Percentiles rank a stretch among this genome's conserved stretches.
phyloP scores from a whole-genome alignment of 108 stramenopile species.

The Aurantiochytrium sp. region DNA sequence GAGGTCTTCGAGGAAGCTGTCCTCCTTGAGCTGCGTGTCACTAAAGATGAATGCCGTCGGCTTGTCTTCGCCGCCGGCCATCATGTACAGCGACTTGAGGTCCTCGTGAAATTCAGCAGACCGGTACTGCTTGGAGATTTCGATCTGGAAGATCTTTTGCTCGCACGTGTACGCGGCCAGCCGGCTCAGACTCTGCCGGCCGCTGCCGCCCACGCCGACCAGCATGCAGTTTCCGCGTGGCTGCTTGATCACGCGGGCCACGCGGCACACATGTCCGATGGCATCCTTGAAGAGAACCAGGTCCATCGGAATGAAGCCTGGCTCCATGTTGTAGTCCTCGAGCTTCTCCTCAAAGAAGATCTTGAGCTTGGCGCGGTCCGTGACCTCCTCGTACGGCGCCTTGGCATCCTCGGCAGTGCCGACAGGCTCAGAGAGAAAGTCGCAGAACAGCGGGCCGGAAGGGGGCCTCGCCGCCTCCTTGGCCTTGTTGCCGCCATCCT shows the following conservation, averaged over 20 bases:
- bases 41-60: slow-evolving; percentile 59
- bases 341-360: slow-evolving; percentile 48
- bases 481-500: neutral
- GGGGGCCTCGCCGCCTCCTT: neutral
- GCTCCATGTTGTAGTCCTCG: slow-evolving; percentile 68
- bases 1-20: slow-evolving; percentile 60
- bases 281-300: slow-evolving; percentile 65
- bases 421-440: slow-evolving; percentile 30
- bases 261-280: slow-evolving; percentile 55
- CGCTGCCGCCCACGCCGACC: slow-evolving; percentile 61
- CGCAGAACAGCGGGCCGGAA: slow-evolving; percentile 43
- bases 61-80: slow-evolving; percentile 46
- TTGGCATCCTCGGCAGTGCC: slow-evolving; percentile 6
- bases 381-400: slow-evolving; percentile 42
- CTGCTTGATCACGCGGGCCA: slow-evolving; percentile 55
- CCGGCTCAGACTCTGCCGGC: slow-evolving; percentile 58
- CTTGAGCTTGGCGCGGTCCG: slow-evolving; percentile 37
- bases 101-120: slow-evolving; percentile 60
- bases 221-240: slow-evolving; percentile 65
- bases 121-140: slow-evolving; percentile 66
- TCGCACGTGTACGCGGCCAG: slow-evolving; percentile 52
- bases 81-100: slow-evolving; percentile 52
- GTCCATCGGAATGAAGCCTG: slow-evolving; percentile 59
- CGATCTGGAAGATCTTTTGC: slow-evolving; percentile 51
- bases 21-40: slow-evolving; percentile 66